A percentile compares a stretch with the other conserved stretches of the same genome.
These are phyloP conservation scores for Cochlearia excelsa DNA, from an alignment of 345 rosid species.

Conservation along the genomic window DNA sequence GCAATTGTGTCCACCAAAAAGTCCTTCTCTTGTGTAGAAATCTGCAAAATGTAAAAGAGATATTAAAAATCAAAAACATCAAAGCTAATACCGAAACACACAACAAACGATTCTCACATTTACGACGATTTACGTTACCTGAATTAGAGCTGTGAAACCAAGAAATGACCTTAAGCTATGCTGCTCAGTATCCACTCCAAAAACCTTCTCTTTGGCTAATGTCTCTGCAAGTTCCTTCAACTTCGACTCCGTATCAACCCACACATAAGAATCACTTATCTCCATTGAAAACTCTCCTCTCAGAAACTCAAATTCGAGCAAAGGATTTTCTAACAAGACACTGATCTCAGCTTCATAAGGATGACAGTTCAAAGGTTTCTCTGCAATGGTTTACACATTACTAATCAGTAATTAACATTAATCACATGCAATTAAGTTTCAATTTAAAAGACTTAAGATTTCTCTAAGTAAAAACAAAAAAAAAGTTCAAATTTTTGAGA, in stretches of 20 bases:
- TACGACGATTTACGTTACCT: constrained; percentile 41
- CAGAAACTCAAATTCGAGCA: constrained; percentile 36
- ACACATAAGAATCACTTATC: constrained; percentile 50
- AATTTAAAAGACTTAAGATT: too few species aligned
- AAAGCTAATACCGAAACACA: constrained; percentile 14
- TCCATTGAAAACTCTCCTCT: constrained; percentile 34
- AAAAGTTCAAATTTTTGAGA: constrained; percentile 12
- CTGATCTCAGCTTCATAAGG: not conserved
- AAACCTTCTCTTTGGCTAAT: constrained; percentile 50
- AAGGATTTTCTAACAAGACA: not conserved
- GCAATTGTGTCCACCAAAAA: constrained; percentile 78
- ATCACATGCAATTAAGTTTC: not conserved
- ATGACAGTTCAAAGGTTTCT: not conserved
- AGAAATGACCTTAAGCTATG: constrained; percentile 80
- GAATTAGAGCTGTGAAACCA: constrained; percentile 83
- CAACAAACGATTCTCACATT: not conserved
- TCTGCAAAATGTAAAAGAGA: constrained; percentile 38
- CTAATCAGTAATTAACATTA: not conserved
- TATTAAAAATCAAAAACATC: not conserved
- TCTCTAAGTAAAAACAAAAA: too few species aligned
- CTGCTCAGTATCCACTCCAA: constrained; percentile 90
- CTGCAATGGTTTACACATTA: not conserved
- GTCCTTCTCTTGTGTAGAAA: constrained; percentile 61
- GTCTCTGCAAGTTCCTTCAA: constrained; percentile 61
- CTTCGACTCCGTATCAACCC: constrained; percentile 66